These are phyloP conservation scores for Arabidopsis suecica DNA, from an alignment of 345 rosid genomes.

Conservation along the genomic window DNA sequence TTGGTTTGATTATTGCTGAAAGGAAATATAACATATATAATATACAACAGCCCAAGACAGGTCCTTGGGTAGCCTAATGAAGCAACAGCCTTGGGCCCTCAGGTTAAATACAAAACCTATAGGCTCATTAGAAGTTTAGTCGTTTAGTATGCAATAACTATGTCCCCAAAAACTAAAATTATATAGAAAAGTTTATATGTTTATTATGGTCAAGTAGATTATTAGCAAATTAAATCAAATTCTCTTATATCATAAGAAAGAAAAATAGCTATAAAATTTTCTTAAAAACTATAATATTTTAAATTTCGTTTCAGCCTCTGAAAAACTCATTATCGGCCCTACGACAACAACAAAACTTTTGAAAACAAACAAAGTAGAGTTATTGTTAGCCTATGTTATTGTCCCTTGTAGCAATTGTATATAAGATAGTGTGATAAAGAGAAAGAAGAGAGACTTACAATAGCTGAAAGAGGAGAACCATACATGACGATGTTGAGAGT, in stretches of 20 bases:
- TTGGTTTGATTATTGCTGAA: conserved; percentile 16
- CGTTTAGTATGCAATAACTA: not conserved
- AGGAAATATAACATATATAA: not conserved
- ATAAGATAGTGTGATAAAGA: not conserved
- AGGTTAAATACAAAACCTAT: not conserved
- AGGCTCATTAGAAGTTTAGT: not conserved
- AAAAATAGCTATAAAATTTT: too few species aligned
- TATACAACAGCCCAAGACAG: conserved; percentile 4
- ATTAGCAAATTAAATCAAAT: too few species aligned
- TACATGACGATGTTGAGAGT: conserved; percentile 77
- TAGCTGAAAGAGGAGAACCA: conserved; percentile 81
- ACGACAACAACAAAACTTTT: not conserved
- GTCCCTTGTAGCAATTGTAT: not conserved
- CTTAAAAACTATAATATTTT: not conserved
- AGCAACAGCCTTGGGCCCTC: not conserved
- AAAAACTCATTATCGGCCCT: not conserved
- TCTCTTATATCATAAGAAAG: too few species aligned
- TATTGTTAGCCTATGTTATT: not conserved
- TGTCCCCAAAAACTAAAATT: not conserved
- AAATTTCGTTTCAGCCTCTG: too few species aligned
- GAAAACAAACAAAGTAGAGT: not conserved
- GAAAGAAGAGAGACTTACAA: conserved; percentile 51
- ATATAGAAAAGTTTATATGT: too few species aligned
- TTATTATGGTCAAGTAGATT: too few species aligned
- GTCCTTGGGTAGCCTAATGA: not conserved